Base-by-base conservation (phyloP, 768 basidiomycete species). In the Suillus americanus region DNA sequence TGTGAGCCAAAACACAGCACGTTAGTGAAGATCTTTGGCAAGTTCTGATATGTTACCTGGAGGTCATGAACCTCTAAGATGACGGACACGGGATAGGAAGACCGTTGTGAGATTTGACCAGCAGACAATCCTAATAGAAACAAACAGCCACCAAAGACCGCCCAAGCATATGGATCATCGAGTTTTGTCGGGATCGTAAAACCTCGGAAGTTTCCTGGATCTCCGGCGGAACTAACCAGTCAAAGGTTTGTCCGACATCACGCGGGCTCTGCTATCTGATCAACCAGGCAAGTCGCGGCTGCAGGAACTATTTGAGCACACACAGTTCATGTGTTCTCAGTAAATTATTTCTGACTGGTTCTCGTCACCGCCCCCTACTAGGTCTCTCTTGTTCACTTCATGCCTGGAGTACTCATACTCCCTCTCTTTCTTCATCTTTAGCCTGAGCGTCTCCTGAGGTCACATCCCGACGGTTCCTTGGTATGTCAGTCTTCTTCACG, bases 301-400 rank as follows among this genome's bases (percentile, higher is more conserved):
- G 67, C 66, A 66, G 75, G 64, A 76, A 70, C 68, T 75, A 76
- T 72, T 73, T 71, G 64, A 71, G 66, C 75, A 63, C 67, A 64
- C 67, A 55, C 69, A 9, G 16, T 64, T 54, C 72, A 73, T 75
- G 75, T 67, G 75, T 67, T 67, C 70, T 62, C 69, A 60, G 61
- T 77, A 71, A 67, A 33, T 77, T 73, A 75, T 75, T 67, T 65
- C 67, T 70, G 64, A 73, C 46, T 48, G 63, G 40, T 59, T 41
- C 25, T 23, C 20, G 57, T 59, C 40, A 28, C 25, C 37, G 16
- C 54, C 33, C 51, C 30, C 30, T 48, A 48, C 33, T n/a, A 55
- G 10, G 37, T 10, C 14, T 25, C 23, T 16, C 55, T 56, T 63
- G 30, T 45, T 59, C 61, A 43, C 63, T 73, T 73, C 70, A 66